phyloP scores from a whole-genome alignment of 129 eudicot genomes.

The Silybum marianum region DNA sequence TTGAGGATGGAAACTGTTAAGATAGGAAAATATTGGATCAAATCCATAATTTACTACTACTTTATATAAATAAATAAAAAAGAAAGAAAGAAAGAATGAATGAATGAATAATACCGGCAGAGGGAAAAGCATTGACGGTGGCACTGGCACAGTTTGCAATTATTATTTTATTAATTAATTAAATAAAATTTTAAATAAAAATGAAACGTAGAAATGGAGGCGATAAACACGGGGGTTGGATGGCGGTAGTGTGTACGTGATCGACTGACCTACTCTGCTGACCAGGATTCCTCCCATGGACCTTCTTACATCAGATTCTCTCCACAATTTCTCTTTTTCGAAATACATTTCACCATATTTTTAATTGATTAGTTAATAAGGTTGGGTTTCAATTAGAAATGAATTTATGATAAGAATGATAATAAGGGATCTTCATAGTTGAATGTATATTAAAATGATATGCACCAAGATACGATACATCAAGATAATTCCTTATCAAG shows the following conservation, averaged over 20 bases:
- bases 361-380: too few species aligned
- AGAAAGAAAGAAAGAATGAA: not conserved
- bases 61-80: too few species aligned
- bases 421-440: too few species aligned
- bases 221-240: conserved; percentile 42
- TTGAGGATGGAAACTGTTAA: not conserved
- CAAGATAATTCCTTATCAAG: too few species aligned
- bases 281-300: conserved; percentile 19
- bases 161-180: not conserved
- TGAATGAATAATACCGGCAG: conserved; percentile 33
- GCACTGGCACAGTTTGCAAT: conserved; percentile 9
- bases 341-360: not conserved
- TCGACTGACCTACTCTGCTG: conserved; percentile 26
- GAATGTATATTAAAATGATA: too few species aligned
- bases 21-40: not conserved
- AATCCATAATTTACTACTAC: not conserved
- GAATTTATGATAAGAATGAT: too few species aligned
- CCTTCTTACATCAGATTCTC: conserved; percentile 26
- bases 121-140: conserved; percentile 36
- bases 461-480: too few species aligned
- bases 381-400: too few species aligned
- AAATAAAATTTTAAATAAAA: not conserved
- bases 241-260: conserved; percentile 50
- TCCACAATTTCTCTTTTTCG: not conserved
- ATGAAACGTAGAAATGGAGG: conserved; percentile 24